Percentiles rank a stretch among this genome's conserved stretches.
Evolutionary conservation across 140 eudicot genomes (phyloP).

Genomic region (Cichorium intybus): DNA sequence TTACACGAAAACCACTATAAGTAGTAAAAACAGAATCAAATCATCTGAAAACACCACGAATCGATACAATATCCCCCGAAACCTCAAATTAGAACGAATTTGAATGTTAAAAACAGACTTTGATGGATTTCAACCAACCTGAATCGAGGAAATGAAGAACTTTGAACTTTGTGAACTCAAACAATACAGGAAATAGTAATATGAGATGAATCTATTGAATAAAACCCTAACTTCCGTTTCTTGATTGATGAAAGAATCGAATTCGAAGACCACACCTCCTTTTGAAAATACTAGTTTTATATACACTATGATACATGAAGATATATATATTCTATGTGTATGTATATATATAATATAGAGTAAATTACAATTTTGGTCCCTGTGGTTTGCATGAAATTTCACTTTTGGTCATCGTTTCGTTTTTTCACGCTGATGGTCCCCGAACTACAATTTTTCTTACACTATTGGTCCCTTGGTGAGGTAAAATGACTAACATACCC

Average conservation of each 20-base stretch:
- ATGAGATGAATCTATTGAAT: slow-evolving; percentile 6
- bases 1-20: not conserved
- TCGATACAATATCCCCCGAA: not conserved
- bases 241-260: slow-evolving; percentile 41
- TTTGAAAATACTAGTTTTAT: slow-evolving; percentile 26
- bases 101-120: slow-evolving; percentile 7
- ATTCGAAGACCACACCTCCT: slow-evolving; percentile 30
- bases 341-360: not conserved
- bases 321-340: slow-evolving; percentile 27
- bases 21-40: slow-evolving; percentile 3
- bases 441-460: no score
- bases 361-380: no score
- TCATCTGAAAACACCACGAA: slow-evolving; percentile 1
- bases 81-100: slow-evolving; percentile 6
- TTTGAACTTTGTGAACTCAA: slow-evolving; percentile 2
- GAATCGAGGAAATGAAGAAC: slow-evolving; percentile 11
- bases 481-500: no score
- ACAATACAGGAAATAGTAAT: slow-evolving; percentile 1
- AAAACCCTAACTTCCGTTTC: slow-evolving; percentile 20
- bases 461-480: no score
- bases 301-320: slow-evolving; percentile 6
- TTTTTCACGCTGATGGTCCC: no score
- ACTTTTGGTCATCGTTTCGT: no score
- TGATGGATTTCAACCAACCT: slow-evolving; percentile 20
- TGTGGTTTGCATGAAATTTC: no score